Conservation (phyloP, 2,329 filamentous ascomycete species). For the Dactylella cylindrospora region DNA sequence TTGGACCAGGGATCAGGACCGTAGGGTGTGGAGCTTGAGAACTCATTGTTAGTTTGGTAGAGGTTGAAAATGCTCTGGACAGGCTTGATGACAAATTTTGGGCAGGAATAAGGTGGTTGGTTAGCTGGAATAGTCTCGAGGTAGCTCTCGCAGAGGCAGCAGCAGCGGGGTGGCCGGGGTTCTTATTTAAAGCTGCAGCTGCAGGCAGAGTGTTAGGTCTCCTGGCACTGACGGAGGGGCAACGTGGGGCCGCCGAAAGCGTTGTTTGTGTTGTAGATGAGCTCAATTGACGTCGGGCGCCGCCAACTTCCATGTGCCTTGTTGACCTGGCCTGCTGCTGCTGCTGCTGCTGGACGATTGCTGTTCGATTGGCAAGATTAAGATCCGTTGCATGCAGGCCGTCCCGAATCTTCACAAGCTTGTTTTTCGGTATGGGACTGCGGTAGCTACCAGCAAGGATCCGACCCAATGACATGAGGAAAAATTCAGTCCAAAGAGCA, state of each 20-base stretch:
- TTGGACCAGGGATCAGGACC: constrained; percentile 92
- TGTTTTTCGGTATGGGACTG: constrained; percentile 14
- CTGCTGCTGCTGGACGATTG: constrained; percentile 7
- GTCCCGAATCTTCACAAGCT: constrained; percentile 8
- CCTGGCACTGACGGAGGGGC: constrained; percentile 4
- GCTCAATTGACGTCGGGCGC: constrained; percentile 2
- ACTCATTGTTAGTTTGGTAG: constrained; percentile 55
- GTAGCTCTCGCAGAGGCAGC: too few relatives aligned
- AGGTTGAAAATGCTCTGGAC: not conserved
- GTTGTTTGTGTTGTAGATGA: constrained; percentile 21
- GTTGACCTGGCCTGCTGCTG: too few relatives aligned
- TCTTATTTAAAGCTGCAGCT: not conserved
- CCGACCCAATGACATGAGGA: not conserved
- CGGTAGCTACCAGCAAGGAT: not conserved
- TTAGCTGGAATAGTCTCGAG: constrained; percentile 23
- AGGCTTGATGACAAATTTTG: not conserved
- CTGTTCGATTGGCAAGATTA: constrained; percentile 6
- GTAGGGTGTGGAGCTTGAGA: constrained; percentile 59
- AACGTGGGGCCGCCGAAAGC: constrained; percentile 10
- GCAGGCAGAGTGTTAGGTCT: not conserved
- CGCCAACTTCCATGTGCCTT: too few relatives aligned
- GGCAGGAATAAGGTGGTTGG: constrained; percentile 8
- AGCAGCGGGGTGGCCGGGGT: constrained; percentile 1
- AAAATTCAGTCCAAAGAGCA: too few relatives aligned
- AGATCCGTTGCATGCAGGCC: constrained; percentile 1